Evolutionary conservation across 352 stramenopile species (phyloP).

Genomic region (Pythium folliculosum): DNA sequence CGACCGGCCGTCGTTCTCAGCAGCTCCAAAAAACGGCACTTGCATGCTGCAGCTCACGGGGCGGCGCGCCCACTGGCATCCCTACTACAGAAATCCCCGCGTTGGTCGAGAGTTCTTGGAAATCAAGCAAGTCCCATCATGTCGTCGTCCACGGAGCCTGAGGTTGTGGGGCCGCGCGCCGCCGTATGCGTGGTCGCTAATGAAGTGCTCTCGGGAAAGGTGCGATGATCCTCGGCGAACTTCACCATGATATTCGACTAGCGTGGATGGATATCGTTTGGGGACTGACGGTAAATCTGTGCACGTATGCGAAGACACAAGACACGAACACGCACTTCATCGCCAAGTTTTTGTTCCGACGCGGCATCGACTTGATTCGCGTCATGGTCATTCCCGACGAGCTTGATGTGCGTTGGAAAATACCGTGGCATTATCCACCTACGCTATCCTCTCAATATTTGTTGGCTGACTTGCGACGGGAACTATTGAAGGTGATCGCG

Average conservation of each 20-base stretch:
- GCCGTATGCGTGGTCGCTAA: constrained; percentile 83
- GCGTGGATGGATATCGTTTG: background rate
- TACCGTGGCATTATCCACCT: background rate
- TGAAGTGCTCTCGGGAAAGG: constrained; percentile 86
- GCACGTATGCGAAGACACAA: constrained; percentile 49
- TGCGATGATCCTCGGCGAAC: constrained; percentile 21
- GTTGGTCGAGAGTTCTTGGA: background rate
- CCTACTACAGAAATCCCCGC: background rate
- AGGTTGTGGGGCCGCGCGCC: constrained; percentile 40
- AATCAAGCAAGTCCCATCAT: background rate
- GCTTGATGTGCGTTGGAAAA: constrained; percentile 44
- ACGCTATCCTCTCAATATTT: no score
- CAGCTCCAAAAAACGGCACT: background rate
- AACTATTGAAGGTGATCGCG: constrained; percentile 51
- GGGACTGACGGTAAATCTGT: background rate
- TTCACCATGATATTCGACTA: no score
- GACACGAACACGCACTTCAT: constrained; percentile 85
- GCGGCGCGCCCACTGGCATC: background rate
- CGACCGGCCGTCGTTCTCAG: background rate
- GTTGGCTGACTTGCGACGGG: background rate
- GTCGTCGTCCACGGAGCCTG: background rate
- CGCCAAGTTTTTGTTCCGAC: constrained; percentile 57
- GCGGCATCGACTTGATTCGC: constrained; percentile 76
- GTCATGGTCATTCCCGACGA: constrained; percentile 82
- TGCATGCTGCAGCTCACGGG: background rate